Conservation (phyloP, 1,284 basidiomycete species). For the Peniophora sp. region DNA sequence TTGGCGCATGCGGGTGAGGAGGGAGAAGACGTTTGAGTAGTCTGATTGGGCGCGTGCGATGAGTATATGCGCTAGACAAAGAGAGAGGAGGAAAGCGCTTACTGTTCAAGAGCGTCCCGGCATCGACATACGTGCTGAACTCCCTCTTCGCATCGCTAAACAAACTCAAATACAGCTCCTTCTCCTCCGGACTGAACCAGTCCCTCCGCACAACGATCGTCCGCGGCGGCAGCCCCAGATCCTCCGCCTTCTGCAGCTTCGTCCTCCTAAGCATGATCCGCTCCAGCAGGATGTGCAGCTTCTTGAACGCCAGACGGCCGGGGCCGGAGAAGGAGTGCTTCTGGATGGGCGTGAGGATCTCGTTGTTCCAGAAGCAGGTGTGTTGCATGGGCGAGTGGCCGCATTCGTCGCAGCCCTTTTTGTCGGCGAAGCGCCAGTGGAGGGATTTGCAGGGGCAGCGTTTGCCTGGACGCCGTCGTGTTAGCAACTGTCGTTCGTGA, state of each 20-base stretch:
- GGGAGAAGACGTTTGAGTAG: slow-evolving; percentile 91
- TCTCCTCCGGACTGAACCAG: slow-evolving; percentile 95
- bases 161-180: slow-evolving; percentile 88
- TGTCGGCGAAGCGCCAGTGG: slow-evolving; percentile 87
- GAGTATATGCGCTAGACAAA: neutral
- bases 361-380: slow-evolving; percentile 88
- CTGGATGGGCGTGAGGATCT: slow-evolving; percentile 92
- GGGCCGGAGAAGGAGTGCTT: slow-evolving; percentile 70
- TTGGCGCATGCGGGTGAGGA: slow-evolving; percentile 88
- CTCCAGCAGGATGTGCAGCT: slow-evolving; percentile 83
- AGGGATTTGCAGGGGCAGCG: slow-evolving; percentile 81
- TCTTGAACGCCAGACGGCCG: slow-evolving; percentile 81
- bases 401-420: slow-evolving; percentile 82
- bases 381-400: slow-evolving; percentile 87
- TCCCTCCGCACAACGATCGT: slow-evolving; percentile 87
- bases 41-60: slow-evolving; percentile 37
- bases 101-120: slow-evolving; percentile 91
- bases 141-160: slow-evolving; percentile 91
- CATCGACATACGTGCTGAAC: slow-evolving; percentile 86
- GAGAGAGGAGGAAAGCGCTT: slow-evolving; percentile 24
- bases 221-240: slow-evolving; percentile 93
- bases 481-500: slow-evolving; percentile 13
- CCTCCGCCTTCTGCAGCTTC: slow-evolving; percentile 93
- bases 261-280: slow-evolving; percentile 94
- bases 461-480: slow-evolving; percentile 48